Evolutionary conservation across 108 stramenopile genomes (phyloP), one percentile per base, ranked within the genome.

Genomic region (Skeletonema menzelii): DNA sequence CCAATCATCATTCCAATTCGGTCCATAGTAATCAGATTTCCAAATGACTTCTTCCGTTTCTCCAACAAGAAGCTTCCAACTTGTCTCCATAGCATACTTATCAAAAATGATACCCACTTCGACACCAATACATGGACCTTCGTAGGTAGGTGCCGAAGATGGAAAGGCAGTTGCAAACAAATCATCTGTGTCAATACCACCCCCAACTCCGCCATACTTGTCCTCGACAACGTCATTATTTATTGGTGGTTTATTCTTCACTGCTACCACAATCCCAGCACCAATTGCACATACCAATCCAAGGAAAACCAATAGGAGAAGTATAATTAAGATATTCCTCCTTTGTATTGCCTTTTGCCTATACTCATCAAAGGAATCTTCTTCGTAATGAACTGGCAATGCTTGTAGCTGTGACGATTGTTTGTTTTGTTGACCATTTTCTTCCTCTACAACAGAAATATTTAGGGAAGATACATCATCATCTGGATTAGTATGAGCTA

Each of bases 31-130:
- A 5, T 53, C 68, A 10, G 72, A 73, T 20, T 68, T 35, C 78
- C 78, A 79, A 2, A 72, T 65, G 11, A 79, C 46, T 24, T 15
- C 47, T 8, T 64, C 55, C 34, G 22, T 13, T n/a, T 70, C 76
- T 46, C 34, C 70, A 15, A 35, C 47, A 37, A 77, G 32, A 7
- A 79, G 56, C 37, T 63, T 56, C 78, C 78, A 79, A 13, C 65
- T 65, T 3, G 60, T 79, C 53, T 67, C 55, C 10, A 27, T 65
- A 8, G 78, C 59, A 67, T 72, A 67, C 60, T 72, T 37, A 46
- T 79, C 71, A 28, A 79, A 78, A 2, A 78, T 62, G 53, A 79
- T 72, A 14, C 70, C 70, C 10, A 79, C 30, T 63, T 79, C 78
- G 5, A 79, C 12, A 28, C 66, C 70, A 28, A 79, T 56, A 38